phyloP scores from a whole-genome alignment of 2,329 filamentous ascomycete species.

The Lachnellula arida region DNA sequence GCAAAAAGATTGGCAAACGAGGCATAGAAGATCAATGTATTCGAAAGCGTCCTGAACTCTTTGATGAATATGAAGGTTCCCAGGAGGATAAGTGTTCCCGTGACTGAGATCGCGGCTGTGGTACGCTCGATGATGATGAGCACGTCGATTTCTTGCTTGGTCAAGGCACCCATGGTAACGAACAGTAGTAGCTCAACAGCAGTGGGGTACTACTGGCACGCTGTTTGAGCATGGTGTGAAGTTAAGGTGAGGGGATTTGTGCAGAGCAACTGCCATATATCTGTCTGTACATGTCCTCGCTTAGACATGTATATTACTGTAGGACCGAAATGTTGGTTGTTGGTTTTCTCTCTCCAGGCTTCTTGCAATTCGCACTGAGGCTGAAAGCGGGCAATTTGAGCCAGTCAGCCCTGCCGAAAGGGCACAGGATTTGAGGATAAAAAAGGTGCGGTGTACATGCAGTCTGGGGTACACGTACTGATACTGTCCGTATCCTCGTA shows the following conservation, averaged over 20 bases:
- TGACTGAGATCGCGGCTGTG: constrained; percentile 65
- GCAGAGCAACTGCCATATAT: not conserved
- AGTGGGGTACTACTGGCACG: not conserved
- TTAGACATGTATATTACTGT: too few species aligned
- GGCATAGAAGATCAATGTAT: constrained; percentile 58
- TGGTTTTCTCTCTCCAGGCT: too few species aligned
- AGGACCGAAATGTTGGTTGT: too few species aligned
- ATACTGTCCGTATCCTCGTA: too few species aligned
- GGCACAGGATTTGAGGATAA: too few species aligned
- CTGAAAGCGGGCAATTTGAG: too few species aligned
- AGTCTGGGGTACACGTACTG: too few species aligned
- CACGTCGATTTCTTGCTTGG: constrained; percentile 40
- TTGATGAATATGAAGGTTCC: constrained; percentile 63
- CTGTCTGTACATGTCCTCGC: too few species aligned
- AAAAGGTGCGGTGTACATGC: too few species aligned
- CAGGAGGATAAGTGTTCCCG: constrained; percentile 68
- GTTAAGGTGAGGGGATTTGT: not conserved
- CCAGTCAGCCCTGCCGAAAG: too few species aligned
- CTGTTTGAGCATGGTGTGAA: not conserved
- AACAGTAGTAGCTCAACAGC: not conserved
- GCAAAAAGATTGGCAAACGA: constrained; percentile 56
- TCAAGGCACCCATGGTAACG: constrained; percentile 10
- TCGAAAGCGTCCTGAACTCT: constrained; percentile 75
- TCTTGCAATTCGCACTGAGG: too few species aligned
- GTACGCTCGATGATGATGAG: constrained; percentile 62